Conservation (phyloP, 2,329 filamentous ascomycete species). For the Metarhizium rileyi region DNA sequence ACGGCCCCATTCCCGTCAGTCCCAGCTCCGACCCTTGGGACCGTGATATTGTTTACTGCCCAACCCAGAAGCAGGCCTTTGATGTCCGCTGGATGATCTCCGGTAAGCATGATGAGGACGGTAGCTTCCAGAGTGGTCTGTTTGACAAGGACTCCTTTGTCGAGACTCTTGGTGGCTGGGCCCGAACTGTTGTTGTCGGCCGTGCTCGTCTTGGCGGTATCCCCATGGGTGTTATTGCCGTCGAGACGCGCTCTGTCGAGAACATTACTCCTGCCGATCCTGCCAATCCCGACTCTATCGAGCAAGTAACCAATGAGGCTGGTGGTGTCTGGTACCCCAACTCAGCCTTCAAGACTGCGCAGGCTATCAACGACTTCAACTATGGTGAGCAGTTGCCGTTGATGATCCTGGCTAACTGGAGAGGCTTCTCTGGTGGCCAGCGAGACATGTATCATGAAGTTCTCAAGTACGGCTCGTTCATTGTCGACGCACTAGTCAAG, state of each 20-base stretch:
- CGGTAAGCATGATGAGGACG: slow-evolving; percentile 68
- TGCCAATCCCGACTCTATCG: slow-evolving; percentile 95
- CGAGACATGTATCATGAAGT: slow-evolving; percentile 99
- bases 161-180: slow-evolving; percentile 94
- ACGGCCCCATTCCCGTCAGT: slow-evolving; percentile 84
- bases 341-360: slow-evolving; percentile 98
- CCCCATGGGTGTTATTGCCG: slow-evolving; percentile 94
- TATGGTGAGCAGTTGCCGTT: slow-evolving; percentile 94
- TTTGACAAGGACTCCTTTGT: slow-evolving; percentile 97
- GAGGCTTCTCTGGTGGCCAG: slow-evolving; percentile 99
- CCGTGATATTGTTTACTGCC: slow-evolving; percentile 78
- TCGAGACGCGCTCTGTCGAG: slow-evolving; percentile 92
- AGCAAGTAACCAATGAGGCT: slow-evolving; percentile 88
- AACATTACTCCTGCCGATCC: slow-evolving; percentile 95
- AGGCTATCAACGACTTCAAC: slow-evolving; percentile 99
- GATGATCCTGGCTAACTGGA: slow-evolving; percentile 99
- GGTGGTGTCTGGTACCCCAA: slow-evolving; percentile 99
- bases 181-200: slow-evolving; percentile 89
- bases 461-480: slow-evolving; percentile 98
- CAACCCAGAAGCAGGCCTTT: slow-evolving; percentile 73
- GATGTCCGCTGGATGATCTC: slow-evolving; percentile 91
- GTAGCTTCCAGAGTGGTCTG: slow-evolving; percentile 69
- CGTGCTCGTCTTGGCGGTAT: slow-evolving; percentile 95
- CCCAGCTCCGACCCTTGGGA: slow-evolving; percentile 83
- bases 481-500: slow-evolving; percentile 95